Evolutionary conservation across 176 grass and related monocot genomes (phyloP).

Genomic region (bread wheat (Triticum aestivum)): DNA sequence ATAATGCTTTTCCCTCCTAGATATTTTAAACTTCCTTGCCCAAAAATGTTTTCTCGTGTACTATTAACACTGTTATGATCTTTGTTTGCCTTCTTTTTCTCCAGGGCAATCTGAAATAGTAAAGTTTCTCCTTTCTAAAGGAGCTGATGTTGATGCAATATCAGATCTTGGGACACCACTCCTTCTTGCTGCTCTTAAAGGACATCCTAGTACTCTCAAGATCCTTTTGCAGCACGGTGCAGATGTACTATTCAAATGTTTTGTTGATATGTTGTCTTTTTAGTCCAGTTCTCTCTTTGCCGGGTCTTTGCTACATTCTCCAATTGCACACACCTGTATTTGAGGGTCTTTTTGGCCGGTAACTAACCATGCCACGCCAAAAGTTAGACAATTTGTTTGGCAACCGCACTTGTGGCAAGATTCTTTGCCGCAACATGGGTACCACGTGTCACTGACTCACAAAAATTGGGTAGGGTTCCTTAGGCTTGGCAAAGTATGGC

Average conservation of each 20-base stretch:
- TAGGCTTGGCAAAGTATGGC: neutral
- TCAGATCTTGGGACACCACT: conserved; percentile 29
- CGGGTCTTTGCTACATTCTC: neutral
- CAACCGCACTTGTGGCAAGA: neutral
- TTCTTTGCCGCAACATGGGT: neutral
- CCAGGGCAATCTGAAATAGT: conserved; percentile 34
- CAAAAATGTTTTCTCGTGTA: neutral
- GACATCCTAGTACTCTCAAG: conserved; percentile 25
- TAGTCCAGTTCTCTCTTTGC: neutral
- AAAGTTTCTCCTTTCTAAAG: conserved; percentile 48
- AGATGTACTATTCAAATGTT: neutral
- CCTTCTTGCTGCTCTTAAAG: conserved; percentile 23
- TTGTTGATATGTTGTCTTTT: neutral
- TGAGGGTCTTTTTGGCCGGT: neutral
- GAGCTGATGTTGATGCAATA: conserved; percentile 27
- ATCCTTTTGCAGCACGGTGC: conserved; percentile 27
- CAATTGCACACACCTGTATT: neutral
- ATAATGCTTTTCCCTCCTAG: neutral
- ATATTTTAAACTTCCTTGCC: neutral
- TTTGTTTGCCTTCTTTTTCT: neutral
- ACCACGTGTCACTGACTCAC: neutral
- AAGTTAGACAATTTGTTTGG: neutral
- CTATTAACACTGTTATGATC: neutral
- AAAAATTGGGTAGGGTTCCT: neutral
- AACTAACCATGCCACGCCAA: neutral